Evolutionary conservation across 2,329 filamentous ascomycete genomes (phyloP).

Genomic region (Neodidymelliopsis sp.): DNA sequence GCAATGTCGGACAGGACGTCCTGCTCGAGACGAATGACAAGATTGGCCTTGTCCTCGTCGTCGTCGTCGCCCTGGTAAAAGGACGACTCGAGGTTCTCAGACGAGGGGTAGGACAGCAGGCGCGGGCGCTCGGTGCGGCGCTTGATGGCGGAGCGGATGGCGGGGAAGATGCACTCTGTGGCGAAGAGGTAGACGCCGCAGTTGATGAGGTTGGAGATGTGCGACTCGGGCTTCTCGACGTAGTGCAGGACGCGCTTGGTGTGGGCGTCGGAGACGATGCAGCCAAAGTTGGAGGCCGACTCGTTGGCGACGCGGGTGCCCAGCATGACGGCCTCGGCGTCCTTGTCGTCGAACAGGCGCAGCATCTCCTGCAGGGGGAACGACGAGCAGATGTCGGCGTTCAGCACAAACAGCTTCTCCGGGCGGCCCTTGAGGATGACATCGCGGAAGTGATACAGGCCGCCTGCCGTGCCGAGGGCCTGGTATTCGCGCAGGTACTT

Average conservation of each 20-base stretch:
- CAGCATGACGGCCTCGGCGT: constrained; percentile 95
- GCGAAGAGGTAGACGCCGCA: constrained; percentile 98
- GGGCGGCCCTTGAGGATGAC: constrained; percentile 95
- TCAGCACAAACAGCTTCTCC: constrained; percentile 95
- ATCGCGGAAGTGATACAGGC: constrained; percentile 98
- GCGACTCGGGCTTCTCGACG: constrained; percentile 97
- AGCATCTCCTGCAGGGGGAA: constrained; percentile 98
- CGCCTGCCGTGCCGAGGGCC: constrained; percentile 92
- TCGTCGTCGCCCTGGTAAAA: constrained; percentile 69
- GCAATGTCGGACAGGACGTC: constrained; percentile 95
- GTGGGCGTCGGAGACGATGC: constrained; percentile 93
- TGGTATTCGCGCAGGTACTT: constrained; percentile 98
- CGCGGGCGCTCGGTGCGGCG: constrained; percentile 90
- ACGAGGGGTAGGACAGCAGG: constrained; percentile 92
- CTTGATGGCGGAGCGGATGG: constrained; percentile 94
- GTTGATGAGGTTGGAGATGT: constrained; percentile 99
- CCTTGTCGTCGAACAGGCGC: constrained; percentile 89
- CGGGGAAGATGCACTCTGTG: constrained; percentile 94
- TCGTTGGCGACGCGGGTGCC: constrained; percentile 92
- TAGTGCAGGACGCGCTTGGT: constrained; percentile 97
- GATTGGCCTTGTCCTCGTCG: constrained; percentile 77
- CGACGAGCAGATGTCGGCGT: constrained; percentile 98
- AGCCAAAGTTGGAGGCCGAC: constrained; percentile 94
- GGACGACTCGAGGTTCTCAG: constrained; percentile 84
- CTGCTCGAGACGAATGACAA: constrained; percentile 94